These are phyloP conservation scores for Babesia ovata DNA, from an alignment of 169 alveolate genomes.

Conservation along the genomic window DNA sequence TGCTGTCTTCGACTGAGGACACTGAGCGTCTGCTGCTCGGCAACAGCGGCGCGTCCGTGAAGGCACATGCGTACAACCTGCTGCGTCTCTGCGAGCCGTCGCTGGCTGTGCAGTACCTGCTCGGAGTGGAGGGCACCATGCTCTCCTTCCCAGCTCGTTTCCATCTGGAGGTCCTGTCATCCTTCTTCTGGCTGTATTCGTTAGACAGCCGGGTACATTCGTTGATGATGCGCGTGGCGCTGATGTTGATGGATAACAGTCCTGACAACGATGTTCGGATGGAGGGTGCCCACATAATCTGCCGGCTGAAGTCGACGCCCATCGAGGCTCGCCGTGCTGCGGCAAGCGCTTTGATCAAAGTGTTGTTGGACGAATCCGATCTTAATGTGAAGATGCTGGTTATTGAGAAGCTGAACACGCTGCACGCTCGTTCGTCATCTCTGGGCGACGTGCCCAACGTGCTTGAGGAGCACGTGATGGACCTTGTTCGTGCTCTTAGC, in stretches of 20 bases:
- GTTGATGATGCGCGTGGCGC: constrained; percentile 59
- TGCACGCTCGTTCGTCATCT: constrained; percentile 61
- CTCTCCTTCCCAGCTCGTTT: constrained; percentile 68
- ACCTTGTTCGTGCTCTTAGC: constrained; percentile 82
- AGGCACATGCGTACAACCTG: constrained; percentile 89
- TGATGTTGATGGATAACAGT: constrained; percentile 53
- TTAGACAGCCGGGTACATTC: constrained; percentile 11
- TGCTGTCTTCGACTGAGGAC: constrained; percentile 82
- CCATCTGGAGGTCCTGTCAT: constrained; percentile 46
- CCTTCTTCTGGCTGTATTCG: constrained; percentile 15
- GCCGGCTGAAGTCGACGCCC: constrained; percentile 44
- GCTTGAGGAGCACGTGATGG: constrained; percentile 86
- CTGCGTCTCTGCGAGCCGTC: constrained; percentile 84
- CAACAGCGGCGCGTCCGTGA: constrained; percentile 90
- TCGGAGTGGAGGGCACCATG: constrained; percentile 68
- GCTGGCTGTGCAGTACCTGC: constrained; percentile 86
- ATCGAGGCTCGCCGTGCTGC: constrained; percentile 80
- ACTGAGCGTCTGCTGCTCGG: constrained; percentile 75
- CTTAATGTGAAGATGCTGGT: constrained; percentile 87
- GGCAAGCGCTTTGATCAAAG: constrained; percentile 84
- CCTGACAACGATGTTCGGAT: constrained; percentile 45
- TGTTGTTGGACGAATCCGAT: constrained; percentile 89
- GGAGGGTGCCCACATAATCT: constrained; percentile 34
- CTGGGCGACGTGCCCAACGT: constrained; percentile 78
- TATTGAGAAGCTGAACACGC: constrained; percentile 57